Evolutionary conservation across 2,329 filamentous ascomycete species (phyloP).

Genomic region (Colletotrichum sidae): DNA sequence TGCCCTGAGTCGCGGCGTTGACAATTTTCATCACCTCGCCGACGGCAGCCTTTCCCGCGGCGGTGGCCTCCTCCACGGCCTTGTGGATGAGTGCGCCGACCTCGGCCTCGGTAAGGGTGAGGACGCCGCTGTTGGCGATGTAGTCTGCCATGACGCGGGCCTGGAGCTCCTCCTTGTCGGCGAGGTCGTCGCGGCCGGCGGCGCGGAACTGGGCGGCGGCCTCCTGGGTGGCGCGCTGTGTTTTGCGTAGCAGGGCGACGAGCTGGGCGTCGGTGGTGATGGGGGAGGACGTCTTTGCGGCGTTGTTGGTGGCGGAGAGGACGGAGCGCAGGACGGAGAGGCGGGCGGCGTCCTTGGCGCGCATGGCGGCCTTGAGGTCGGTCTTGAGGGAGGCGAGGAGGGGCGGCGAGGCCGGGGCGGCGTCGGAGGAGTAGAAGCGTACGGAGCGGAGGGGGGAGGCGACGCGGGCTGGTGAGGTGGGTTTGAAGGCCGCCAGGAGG

Average conservation of each 20-base stretch:
- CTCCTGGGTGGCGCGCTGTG: conserved; percentile 66
- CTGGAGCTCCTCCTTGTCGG: conserved; percentile 76
- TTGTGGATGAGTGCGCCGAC: conserved; percentile 64
- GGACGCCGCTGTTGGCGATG: conserved; percentile 67
- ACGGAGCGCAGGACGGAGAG: conserved; percentile 77
- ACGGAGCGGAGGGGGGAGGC: conserved; percentile 19
- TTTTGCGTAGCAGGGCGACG: conserved; percentile 74
- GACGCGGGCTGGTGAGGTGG: conserved; percentile 35
- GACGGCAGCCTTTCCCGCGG: conserved; percentile 63
- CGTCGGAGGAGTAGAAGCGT: conserved; percentile 40
- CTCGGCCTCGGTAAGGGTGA: conserved; percentile 69
- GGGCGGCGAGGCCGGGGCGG: conserved; percentile 55
- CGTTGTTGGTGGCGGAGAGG: conserved; percentile 78
- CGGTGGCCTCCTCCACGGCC: conserved; percentile 63
- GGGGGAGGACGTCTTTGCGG: conserved; percentile 78
- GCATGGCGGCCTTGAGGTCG: conserved; percentile 76
- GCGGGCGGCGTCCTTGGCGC: conserved; percentile 71
- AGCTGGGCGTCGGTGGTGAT: conserved; percentile 78
- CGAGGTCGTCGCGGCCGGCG: conserved; percentile 75
- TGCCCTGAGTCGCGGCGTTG: conserved; percentile 67
- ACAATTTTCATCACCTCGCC: conserved; percentile 74
- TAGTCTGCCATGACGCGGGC: conserved; percentile 75
- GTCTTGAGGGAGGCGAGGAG: conserved; percentile 65
- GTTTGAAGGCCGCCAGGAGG: conserved; percentile 41
- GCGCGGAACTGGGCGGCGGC: conserved; percentile 72